phyloP scores from a whole-genome alignment of 2,329 filamentous ascomycete species.

The Monosporascus sp. region DNA sequence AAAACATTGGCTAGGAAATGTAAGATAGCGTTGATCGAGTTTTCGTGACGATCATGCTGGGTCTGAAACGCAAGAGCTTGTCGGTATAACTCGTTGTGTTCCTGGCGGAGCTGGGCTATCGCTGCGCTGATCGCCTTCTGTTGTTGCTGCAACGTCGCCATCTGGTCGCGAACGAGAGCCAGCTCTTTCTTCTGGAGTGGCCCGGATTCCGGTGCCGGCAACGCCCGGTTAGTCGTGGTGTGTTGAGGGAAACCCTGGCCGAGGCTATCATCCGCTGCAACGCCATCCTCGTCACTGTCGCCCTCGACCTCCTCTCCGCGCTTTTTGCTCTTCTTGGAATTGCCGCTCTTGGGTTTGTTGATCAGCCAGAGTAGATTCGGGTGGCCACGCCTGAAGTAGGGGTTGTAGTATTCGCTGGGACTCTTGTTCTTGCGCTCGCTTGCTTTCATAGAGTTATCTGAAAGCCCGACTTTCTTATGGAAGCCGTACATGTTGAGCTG shows the following conservation, averaged over 20 bases:
- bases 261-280: constrained; percentile 34
- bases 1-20: constrained; percentile 97
- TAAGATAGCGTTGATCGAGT: constrained; percentile 97
- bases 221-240: constrained; percentile 27
- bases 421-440: constrained; percentile 97
- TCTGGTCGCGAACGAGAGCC: constrained; percentile 69
- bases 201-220: constrained; percentile 41
- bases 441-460: constrained; percentile 95
- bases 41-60: constrained; percentile 93
- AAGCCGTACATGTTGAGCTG: constrained; percentile 98
- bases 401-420: constrained; percentile 96
- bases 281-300: constrained; percentile 66
- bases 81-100: constrained; percentile 83
- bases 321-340: constrained; percentile 55
- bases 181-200: constrained; percentile 68
- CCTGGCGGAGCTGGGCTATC: constrained; percentile 73
- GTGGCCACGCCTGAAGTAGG: constrained; percentile 89
- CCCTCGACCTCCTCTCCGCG: constrained; percentile 59
- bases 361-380: constrained; percentile 94
- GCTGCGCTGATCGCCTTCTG: constrained; percentile 82
- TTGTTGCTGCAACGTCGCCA: constrained; percentile 77
- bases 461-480: constrained; percentile 89
- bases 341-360: constrained; percentile 82
- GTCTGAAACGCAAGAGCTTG: constrained; percentile 87
- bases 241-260: constrained; percentile 34